Evolutionary conservation across 73 alveolate genomes (phyloP), one percentile per base, ranked within the genome.

Genomic region (Paramecium caudatum): DNA sequence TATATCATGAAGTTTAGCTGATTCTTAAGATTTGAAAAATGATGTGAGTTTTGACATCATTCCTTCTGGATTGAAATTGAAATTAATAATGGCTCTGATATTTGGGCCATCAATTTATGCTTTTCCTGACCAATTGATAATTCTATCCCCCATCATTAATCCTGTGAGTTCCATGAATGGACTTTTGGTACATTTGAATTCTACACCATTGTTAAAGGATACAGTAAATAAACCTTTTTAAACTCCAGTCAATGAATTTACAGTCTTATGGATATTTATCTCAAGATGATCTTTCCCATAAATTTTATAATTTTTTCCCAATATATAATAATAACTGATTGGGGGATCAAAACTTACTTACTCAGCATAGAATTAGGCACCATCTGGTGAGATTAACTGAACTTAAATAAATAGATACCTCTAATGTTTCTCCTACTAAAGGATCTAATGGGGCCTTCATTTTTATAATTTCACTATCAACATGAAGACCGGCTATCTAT

Each of bases 61-160:
- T 36, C 83, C 83, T 65, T 65, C 83, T 32, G 36, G 15, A 65
- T 65, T 65, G 55, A 32, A 65, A 65, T 65, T 65, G n/a, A 65
- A 65, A 10, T 36, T 33, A 13, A 65, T 65, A 10, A 65, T 49
- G 16, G 83, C 32, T 36, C 15, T 65, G 15, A 65, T n/a, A 30
- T 49, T 49, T 16, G 47, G 32, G 27, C 83, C 83, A 32, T 65
- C 83, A n/a, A 65, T 65, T 0, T 32, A n/a, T 43, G 39, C 39
- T 43, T 65, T 33, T 10, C 83, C 83, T 33, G 32, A 21, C 47
- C 47, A 65, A 65, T 65, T 65, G 16, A 65, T 25, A 0, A 65
- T 10, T 65, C 83, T n/a, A 30, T 65, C 83, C 17, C 83, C 83
- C 47, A 33, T 33, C 83, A 65, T 17, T 15, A 65, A 65, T 33